Evolutionary conservation across 805 yeast genomes (phyloP), one percentile per base, ranked within the genome.

Genomic region (Saccharomycopsis sp.): DNA sequence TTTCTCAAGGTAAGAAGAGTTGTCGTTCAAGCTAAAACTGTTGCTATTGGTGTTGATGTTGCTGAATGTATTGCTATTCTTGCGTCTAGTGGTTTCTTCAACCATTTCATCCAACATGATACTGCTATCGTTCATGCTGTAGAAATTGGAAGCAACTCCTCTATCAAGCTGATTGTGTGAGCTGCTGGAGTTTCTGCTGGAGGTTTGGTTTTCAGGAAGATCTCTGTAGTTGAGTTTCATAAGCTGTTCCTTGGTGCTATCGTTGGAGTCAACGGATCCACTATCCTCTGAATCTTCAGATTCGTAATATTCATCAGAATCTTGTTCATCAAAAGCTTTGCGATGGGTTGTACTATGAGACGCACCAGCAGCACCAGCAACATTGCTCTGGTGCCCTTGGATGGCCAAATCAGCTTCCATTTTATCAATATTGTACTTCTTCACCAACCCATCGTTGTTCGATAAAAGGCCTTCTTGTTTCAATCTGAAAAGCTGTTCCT

Each of bases 161-260:
- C n/a, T n/a, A n/a, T n/a, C n/a, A n/a, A n/a, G n/a, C n/a, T n/a
- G n/a, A n/a, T n/a, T n/a, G n/a, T n/a, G n/a, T n/a, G n/a, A n/a
- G n/a, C n/a, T n/a, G n/a, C n/a, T n/a, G n/a, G n/a, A n/a, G n/a
- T n/a, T n/a, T n/a, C n/a, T n/a, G n/a, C n/a, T n/a, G n/a, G n/a
- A n/a, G n/a, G n/a, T n/a, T n/a, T n/a, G n/a, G n/a, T n/a, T n/a
- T 25, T 25, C 29, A 25, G n/a, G 29, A 8, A 30, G n/a, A 13
- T 30, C 33, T 30, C 16, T 15, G n/a, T 30, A 8, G n/a, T 33
- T 9, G n/a, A 33, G 15, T 8, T 18, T 15, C 8, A n/a, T 8
- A 10, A 35, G 31, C 17, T 45, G 48, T 26, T 45, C 46, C 21
- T 22, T 22, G 2, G 48, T 45, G 21, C 48, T 45, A 22, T 45